phyloP scores from a whole-genome alignment of 495 filamentous ascomycete species.

The Penicillium robsamsonii region DNA sequence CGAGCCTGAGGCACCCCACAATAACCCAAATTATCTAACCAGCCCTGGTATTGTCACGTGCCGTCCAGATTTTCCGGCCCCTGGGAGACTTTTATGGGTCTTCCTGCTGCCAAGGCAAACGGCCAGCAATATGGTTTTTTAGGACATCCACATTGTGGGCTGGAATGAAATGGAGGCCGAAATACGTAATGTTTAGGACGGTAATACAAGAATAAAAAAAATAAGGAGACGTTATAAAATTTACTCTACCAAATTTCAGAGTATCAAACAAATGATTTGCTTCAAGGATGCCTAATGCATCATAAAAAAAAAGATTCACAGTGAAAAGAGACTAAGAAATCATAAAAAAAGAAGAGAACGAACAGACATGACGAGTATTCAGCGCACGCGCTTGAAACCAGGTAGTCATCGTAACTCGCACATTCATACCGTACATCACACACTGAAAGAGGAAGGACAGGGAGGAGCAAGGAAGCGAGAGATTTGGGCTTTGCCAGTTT shows the following conservation, averaged over 20 bases:
- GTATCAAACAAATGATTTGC: constrained; percentile 8
- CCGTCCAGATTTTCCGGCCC: constrained; percentile 1
- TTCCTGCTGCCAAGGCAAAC: constrained; percentile 12
- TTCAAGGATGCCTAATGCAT: constrained; percentile 22
- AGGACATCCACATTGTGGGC: constrained; percentile 11
- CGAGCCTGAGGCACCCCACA: constrained; percentile 27
- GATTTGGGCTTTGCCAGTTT: background rate
- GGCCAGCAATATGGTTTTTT: constrained; percentile 8
- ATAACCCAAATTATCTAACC: constrained; percentile 9
- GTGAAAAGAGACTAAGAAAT: constrained; percentile 26
- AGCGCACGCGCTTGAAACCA: constrained; percentile 18
- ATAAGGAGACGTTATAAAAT: background rate
- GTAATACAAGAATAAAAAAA: background rate
- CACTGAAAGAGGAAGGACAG: constrained; percentile 20
- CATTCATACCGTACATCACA: constrained; percentile 35
- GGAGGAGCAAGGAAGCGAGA: constrained; percentile 14
- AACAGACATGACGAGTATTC: constrained; percentile 20
- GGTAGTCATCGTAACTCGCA: constrained; percentile 16
- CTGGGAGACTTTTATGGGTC: constrained; percentile 6
- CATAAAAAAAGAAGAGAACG: constrained; percentile 30
- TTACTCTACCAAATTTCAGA: constrained; percentile 11
- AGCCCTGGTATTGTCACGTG: constrained; percentile 11
- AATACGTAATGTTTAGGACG: background rate
- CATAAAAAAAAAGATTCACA: constrained; percentile 24
- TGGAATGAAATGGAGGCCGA: background rate